A percentile compares a stretch with the other conserved stretches of the same genome.
These are phyloP conservation scores for Volvox carteri DNA, from an alignment of 163 green algal genomes.

Conservation along the genomic window DNA sequence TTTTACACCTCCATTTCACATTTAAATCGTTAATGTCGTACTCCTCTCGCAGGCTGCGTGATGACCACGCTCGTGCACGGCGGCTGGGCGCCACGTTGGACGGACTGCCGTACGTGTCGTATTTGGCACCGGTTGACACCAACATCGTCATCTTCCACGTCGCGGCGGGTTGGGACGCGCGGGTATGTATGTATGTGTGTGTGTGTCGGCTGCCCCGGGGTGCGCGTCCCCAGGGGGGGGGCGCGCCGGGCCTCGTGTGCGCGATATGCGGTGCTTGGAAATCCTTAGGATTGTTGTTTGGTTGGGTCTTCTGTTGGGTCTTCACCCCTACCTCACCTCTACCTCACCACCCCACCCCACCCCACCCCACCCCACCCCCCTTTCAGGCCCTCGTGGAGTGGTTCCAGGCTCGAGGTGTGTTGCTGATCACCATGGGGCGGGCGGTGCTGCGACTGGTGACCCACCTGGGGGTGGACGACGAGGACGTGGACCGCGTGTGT, in stretches of 20 bases:
- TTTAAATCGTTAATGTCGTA: too few species aligned
- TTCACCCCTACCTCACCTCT: too few species aligned
- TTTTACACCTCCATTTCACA: too few species aligned
- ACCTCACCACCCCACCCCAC: too few species aligned
- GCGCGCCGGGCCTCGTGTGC: too few species aligned
- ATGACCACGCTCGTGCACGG: conserved; percentile 39
- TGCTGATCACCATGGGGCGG: conserved; percentile 44
- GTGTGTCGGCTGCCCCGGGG: too few species aligned
- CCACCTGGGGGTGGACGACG: conserved; percentile 52
- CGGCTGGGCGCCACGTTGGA: conserved; percentile 35
- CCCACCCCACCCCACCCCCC: too few species aligned
- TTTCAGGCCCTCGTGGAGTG: conserved; percentile 49
- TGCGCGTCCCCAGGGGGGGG: too few species aligned
- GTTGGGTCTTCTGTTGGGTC: too few species aligned
- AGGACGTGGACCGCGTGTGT: neutral
- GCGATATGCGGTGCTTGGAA: too few species aligned
- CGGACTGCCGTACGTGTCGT: conserved; percentile 30
- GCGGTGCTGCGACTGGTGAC: conserved; percentile 56
- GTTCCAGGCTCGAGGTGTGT: conserved; percentile 58
- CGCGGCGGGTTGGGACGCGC: neutral
- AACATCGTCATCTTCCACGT: conserved; percentile 70
- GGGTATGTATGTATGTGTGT: too few species aligned
- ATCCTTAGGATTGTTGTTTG: too few species aligned
- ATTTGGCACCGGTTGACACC: conserved; percentile 56
- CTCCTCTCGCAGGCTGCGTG: neutral